Evolutionary conservation across 768 basidiomycete species (phyloP).

Genomic region (Agrocybe chaxingu): DNA sequence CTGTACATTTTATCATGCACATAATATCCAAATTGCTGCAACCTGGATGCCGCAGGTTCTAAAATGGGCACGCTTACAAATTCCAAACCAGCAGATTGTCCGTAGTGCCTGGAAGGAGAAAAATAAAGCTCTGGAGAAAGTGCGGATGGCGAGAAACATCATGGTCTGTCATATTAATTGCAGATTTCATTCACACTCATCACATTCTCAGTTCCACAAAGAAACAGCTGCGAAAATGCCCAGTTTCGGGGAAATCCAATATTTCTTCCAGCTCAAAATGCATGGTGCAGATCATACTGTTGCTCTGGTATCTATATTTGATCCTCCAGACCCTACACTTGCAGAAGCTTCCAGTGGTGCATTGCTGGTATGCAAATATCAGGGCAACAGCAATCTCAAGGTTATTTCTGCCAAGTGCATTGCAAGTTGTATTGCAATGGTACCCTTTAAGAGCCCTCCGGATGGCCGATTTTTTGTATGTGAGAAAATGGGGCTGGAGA

Average conservation of each 20-base stretch:
- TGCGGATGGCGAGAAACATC: constrained; percentile 9
- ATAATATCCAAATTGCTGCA: neutral
- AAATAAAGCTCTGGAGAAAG: neutral
- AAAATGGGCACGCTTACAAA: neutral
- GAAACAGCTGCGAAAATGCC: neutral
- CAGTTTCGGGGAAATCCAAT: constrained; percentile 14
- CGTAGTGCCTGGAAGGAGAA: constrained; percentile 8
- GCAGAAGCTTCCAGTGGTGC: neutral
- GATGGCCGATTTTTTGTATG: constrained; percentile 8
- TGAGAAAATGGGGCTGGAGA: constrained; percentile 9
- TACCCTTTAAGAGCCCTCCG: neutral
- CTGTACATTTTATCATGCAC: neutral
- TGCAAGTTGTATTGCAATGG: constrained; percentile 2
- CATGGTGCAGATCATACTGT: constrained; percentile 2
- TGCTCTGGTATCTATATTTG: neutral
- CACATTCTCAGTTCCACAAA: neutral
- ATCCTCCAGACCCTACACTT: neutral
- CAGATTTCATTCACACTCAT: neutral
- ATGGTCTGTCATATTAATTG: constrained; percentile 3
- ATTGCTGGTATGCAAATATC: constrained; percentile 1
- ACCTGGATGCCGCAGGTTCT: neutral
- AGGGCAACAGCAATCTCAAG: neutral
- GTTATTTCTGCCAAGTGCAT: neutral
- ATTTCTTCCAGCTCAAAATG: constrained; percentile 10
- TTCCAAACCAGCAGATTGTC: constrained; percentile 9